Evolutionary conservation across 2,329 filamentous ascomycete genomes (phyloP).

Genomic region (Simplicillium sp.): DNA sequence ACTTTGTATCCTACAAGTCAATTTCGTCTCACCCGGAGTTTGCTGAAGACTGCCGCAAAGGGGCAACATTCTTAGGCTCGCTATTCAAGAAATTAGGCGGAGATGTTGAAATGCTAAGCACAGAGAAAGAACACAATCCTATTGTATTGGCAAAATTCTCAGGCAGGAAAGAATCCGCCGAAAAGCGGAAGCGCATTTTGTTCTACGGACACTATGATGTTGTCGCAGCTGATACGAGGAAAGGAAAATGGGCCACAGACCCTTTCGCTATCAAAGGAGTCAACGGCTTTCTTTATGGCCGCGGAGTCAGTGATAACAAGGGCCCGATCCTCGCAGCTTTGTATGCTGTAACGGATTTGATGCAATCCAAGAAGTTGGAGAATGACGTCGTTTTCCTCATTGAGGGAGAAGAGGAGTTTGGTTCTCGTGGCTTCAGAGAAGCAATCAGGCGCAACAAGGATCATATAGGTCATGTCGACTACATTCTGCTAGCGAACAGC

Average conservation of each 20-base stretch:
- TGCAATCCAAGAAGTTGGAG: constrained; percentile 71
- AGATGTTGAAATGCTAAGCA: constrained; percentile 81
- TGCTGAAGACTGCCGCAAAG: constrained; percentile 83
- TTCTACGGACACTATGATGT: constrained; percentile 99
- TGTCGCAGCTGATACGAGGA: constrained; percentile 76
- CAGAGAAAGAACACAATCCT: constrained; percentile 71
- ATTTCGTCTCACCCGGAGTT: constrained; percentile 81
- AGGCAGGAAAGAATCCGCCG: constrained; percentile 57
- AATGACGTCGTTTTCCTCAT: constrained; percentile 91
- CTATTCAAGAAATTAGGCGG: constrained; percentile 90
- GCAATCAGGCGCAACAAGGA: constrained; percentile 72
- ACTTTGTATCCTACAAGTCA: constrained; percentile 87
- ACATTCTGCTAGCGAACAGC: constrained; percentile 91
- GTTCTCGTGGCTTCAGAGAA: constrained; percentile 81
- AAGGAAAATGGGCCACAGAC: constrained; percentile 75
- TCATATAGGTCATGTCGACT: constrained; percentile 83
- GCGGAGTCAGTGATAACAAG: constrained; percentile 97
- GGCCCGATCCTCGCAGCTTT: constrained; percentile 90
- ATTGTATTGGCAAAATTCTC: constrained; percentile 88
- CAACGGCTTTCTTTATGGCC: constrained; percentile 88
- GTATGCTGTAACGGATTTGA: constrained; percentile 84
- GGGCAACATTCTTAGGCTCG: constrained; percentile 80
- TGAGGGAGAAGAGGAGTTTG: constrained; percentile 93
- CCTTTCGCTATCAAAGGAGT: constrained; percentile 85
- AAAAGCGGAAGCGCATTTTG: constrained; percentile 71